Evolutionary conservation across 2,329 filamentous ascomycete genomes (phyloP).

Genomic region (Colletotrichum sansevieriae): DNA sequence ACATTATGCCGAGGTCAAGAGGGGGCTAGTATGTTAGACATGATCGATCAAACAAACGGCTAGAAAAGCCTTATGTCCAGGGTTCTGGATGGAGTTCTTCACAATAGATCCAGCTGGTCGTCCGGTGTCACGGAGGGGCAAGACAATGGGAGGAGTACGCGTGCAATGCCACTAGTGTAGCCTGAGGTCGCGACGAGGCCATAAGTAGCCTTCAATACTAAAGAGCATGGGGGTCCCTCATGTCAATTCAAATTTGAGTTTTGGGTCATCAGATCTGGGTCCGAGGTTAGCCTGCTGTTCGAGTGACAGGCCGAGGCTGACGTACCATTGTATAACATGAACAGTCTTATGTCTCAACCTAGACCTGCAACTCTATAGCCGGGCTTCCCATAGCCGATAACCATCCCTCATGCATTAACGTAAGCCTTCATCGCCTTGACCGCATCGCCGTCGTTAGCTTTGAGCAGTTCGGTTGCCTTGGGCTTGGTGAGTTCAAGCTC

Average conservation of each 20-base stretch:
- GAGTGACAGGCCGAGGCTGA: not conserved
- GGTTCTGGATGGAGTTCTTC: no score
- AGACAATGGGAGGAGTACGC: not conserved
- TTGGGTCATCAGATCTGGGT: constrained; percentile 26
- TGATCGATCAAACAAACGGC: no score
- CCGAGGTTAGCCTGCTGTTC: constrained; percentile 16
- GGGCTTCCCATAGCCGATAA: not conserved
- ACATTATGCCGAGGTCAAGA: constrained; percentile 36
- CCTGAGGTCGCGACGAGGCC: not conserved
- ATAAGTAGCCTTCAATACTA: not conserved
- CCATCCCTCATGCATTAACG: constrained; percentile 45
- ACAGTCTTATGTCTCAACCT: constrained; percentile 25
- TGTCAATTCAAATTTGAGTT: constrained; percentile 5
- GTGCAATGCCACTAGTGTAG: not conserved
- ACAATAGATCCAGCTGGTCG: no score
- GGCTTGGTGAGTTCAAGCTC: constrained; percentile 78
- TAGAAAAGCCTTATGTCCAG: no score
- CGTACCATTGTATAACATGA: constrained; percentile 31
- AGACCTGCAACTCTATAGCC: constrained; percentile 22
- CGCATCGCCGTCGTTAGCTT: constrained; percentile 77
- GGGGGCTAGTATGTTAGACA: not conserved
- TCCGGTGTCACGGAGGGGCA: no score
- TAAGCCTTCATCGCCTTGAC: constrained; percentile 76
- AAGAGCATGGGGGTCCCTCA: not conserved
- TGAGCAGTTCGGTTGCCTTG: constrained; percentile 81